phyloP scores from a whole-genome alignment of 1,284 basidiomycete species.

The Melampsora medusae region DNA sequence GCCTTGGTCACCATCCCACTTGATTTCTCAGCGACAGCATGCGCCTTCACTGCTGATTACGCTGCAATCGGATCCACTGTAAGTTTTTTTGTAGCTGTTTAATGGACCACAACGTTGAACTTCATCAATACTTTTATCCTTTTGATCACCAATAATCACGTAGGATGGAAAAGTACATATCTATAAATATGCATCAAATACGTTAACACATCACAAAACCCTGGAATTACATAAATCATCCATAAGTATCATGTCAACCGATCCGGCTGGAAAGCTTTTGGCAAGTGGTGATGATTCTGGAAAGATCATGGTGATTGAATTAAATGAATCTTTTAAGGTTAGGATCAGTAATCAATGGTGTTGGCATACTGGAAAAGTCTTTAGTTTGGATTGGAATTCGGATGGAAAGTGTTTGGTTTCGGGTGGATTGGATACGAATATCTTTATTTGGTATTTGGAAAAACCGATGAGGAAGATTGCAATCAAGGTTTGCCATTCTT shows the following conservation, averaged over 20 bases:
- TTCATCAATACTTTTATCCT: too few relatives aligned
- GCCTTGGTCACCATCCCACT: constrained; percentile 63
- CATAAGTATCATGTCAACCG: constrained; percentile 76
- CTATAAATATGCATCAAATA: constrained; percentile 55
- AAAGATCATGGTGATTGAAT: constrained; percentile 75
- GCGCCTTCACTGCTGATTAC: constrained; percentile 60
- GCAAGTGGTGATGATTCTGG: constrained; percentile 66
- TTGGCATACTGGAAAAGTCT: constrained; percentile 78
- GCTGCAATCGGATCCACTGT: constrained; percentile 77
- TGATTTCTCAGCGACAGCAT: constrained; percentile 62
- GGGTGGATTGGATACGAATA: constrained; percentile 83
- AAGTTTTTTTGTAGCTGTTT: constrained; percentile 48
- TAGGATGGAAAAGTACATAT: constrained; percentile 74
- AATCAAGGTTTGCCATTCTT: constrained; percentile 61
- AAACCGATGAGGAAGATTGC: constrained; percentile 75
- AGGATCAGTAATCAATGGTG: constrained; percentile 74
- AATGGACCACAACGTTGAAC: too few relatives aligned
- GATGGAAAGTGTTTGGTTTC: constrained; percentile 76
- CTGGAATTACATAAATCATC: constrained; percentile 69
- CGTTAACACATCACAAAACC: constrained; percentile 52
- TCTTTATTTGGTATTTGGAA: constrained; percentile 81
- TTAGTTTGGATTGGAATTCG: constrained; percentile 73
- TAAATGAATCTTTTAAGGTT: constrained; percentile 62
- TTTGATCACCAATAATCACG: not conserved
- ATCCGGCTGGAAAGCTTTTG: constrained; percentile 62